Conservation (phyloP, 1,139 yeast genomes). For the Blastobotrys niveus region DNA sequence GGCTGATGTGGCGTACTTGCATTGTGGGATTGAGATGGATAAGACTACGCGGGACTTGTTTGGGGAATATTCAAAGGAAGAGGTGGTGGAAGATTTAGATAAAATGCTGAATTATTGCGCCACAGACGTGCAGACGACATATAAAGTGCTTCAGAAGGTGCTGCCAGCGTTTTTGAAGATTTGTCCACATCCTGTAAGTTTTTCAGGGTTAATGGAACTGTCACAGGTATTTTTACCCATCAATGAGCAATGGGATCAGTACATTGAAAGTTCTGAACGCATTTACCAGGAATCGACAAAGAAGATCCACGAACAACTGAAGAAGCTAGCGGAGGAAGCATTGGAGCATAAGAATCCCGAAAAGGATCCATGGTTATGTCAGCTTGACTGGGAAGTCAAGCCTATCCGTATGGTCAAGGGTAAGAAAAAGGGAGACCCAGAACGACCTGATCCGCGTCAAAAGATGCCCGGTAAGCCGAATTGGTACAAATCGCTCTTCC, state of each 20-base stretch:
- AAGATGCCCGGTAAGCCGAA: slow-evolving; percentile 87
- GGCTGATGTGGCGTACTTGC: slow-evolving; percentile 73
- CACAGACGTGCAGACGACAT: slow-evolving; percentile 72
- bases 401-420: slow-evolving; percentile 53
- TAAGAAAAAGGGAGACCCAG: slow-evolving; percentile 49
- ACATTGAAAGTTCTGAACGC: slow-evolving; percentile 61
- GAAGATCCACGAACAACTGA: slow-evolving; percentile 54
- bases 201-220: slow-evolving; percentile 77
- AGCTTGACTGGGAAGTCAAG: slow-evolving; percentile 77
- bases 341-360: slow-evolving; percentile 40
- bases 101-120: slow-evolving; percentile 76
- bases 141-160: slow-evolving; percentile 58
- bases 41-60: slow-evolving; percentile 66
- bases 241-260: slow-evolving; percentile 63
- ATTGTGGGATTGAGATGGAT: slow-evolving; percentile 65
- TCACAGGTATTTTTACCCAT: slow-evolving; percentile 81
- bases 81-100: slow-evolving; percentile 52
- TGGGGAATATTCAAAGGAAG: slow-evolving; percentile 48
- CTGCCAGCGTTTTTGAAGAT: slow-evolving; percentile 61
- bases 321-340: slow-evolving; percentile 55
- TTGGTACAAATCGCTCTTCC: slow-evolving; percentile 80
- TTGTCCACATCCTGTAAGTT: slow-evolving; percentile 92
- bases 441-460: slow-evolving; percentile 51
- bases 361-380: slow-evolving; percentile 86
- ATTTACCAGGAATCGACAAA: slow-evolving; percentile 55